Evolutionary conservation across 371 early-diverging fungal species (phyloP), one percentile per base, ranked within the genome.

Genomic region (Coemansia sp.): DNA sequence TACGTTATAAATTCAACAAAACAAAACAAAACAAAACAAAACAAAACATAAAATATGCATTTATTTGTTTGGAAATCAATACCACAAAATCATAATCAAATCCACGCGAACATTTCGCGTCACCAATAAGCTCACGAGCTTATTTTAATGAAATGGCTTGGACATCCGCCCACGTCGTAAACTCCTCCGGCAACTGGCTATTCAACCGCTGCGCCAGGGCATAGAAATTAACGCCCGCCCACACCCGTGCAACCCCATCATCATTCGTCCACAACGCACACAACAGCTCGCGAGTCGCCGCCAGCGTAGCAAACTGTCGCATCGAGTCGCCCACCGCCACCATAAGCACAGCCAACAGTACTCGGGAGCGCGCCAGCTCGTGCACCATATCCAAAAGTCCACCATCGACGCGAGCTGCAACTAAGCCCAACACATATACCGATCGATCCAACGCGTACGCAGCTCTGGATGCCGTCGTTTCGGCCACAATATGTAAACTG

Each of bases 391-490:
- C 50, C 16, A 16, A 5, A 9, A 60, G 18, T 50, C 18, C 44
- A 14, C 18, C 44, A 14, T 50, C 53, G 1, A 52, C 40, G 2
- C 30, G 28, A 0, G 50, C 33, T 14, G 57, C 57, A 21, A 77
- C 33, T 37, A 77, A 28, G 0, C 62, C 57, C 47, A 77, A 52
- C 23, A 77, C 20, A 1, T 37, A 62, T 16, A 77, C 75, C 1
- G 57, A 65, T 12, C 77, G 53, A 23, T 74, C 75, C 8, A 77
- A 59, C 28, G 77, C 77, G 40, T 77, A 73, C 3, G 77, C 77
- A 0, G 62, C 65, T 6, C 59, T 44, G 9, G 77, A 77, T 5
- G 77, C 77, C 5, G 37, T 9, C 0, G 65, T 25, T 42, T 77
- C 77, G 7, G 69, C 51, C 1, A 51, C 26, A 25, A 74, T 69